phyloP scores from a whole-genome alignment of 2,329 filamentous ascomycete species.

The Talaromyces islandicus region DNA sequence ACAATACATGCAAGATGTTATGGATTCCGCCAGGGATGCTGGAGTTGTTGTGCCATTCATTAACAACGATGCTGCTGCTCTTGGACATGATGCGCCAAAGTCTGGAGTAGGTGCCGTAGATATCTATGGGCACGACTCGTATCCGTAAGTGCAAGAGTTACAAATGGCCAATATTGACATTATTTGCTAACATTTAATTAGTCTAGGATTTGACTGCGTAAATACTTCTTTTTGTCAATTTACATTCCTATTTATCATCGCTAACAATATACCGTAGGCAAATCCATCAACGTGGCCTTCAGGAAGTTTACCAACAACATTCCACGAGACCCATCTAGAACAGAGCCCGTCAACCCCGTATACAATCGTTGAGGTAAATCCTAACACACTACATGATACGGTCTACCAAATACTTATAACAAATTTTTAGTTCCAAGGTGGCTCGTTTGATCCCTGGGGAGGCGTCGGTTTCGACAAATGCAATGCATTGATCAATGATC shows the following conservation, averaged over 20 bases:
- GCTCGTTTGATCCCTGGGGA: slow-evolving; percentile 69
- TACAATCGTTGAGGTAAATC: slow-evolving; percentile 51
- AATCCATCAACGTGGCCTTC: slow-evolving; percentile 59
- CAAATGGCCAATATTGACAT: background rate
- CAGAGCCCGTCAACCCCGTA: slow-evolving; percentile 63
- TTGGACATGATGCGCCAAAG: slow-evolving; percentile 60
- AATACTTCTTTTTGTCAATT: slow-evolving; percentile 3
- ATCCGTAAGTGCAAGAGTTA: slow-evolving; percentile 39
- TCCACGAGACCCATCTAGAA: slow-evolving; percentile 47
- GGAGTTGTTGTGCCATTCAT: slow-evolving; percentile 71
- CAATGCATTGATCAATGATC: slow-evolving; percentile 59
- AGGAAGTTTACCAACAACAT: slow-evolving; percentile 51
- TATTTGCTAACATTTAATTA: slow-evolving; percentile 9
- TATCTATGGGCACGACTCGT: slow-evolving; percentile 62
- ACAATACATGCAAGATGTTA: slow-evolving; percentile 64
- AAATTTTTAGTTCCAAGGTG: slow-evolving; percentile 56
- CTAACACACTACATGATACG: background rate
- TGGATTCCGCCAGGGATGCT: slow-evolving; percentile 60
- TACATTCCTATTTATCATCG: background rate
- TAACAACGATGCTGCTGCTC: slow-evolving; percentile 62
- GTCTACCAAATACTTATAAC: background rate
- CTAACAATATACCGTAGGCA: slow-evolving; percentile 23
- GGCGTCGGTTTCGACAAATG: slow-evolving; percentile 65
- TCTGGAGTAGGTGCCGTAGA: slow-evolving; percentile 53
- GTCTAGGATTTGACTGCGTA: slow-evolving; percentile 37